Conservation (phyloP, 1,284 basidiomycete species). For the Mrakiaceae sp. region DNA sequence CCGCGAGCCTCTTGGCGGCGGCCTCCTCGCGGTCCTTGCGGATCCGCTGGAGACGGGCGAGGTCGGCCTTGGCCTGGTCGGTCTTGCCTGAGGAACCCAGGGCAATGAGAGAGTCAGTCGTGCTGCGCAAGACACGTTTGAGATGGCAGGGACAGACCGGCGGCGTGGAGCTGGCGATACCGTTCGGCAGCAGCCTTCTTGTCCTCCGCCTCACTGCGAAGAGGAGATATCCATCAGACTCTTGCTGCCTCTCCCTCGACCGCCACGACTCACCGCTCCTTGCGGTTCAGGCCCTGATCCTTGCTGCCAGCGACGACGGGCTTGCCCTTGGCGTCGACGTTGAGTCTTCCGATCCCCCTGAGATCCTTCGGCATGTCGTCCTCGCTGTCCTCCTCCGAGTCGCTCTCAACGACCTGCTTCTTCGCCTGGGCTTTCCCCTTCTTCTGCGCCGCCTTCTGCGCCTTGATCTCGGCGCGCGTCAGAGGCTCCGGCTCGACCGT, state of each 20-base stretch:
- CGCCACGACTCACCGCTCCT: constrained; percentile 47
- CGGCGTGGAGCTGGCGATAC: constrained; percentile 47
- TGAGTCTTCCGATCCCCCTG: constrained; percentile 20
- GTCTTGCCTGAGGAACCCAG: constrained; percentile 70
- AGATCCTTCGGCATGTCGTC: constrained; percentile 39
- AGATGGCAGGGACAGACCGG: constrained; percentile 46
- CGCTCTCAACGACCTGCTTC: constrained; percentile 28
- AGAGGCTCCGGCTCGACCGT: constrained; percentile 40
- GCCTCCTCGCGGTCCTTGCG: constrained; percentile 73
- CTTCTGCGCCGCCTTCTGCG: constrained; percentile 21
- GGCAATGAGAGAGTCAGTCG: constrained; percentile 31
- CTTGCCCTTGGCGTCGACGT: constrained; percentile 21
- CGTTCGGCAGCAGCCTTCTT: constrained; percentile 74
- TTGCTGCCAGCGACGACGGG: constrained; percentile 31
- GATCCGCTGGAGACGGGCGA: constrained; percentile 75
- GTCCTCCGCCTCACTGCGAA: constrained; percentile 66
- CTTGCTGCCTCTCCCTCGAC: neutral
- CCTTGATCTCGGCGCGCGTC: constrained; percentile 52
- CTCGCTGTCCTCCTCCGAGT: constrained; percentile 40
- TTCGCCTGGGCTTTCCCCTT: constrained; percentile 51
- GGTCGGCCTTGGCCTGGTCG: constrained; percentile 71
- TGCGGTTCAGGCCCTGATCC: constrained; percentile 44
- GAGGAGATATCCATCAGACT: neutral
- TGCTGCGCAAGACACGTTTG: neutral
- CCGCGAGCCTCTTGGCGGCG: constrained; percentile 69